Percentiles rank a stretch among this genome's conserved stretches.
These are phyloP conservation scores for Ochromonas danica DNA, from an alignment of 108 stramenopile species.

Conservation along the genomic window DNA sequence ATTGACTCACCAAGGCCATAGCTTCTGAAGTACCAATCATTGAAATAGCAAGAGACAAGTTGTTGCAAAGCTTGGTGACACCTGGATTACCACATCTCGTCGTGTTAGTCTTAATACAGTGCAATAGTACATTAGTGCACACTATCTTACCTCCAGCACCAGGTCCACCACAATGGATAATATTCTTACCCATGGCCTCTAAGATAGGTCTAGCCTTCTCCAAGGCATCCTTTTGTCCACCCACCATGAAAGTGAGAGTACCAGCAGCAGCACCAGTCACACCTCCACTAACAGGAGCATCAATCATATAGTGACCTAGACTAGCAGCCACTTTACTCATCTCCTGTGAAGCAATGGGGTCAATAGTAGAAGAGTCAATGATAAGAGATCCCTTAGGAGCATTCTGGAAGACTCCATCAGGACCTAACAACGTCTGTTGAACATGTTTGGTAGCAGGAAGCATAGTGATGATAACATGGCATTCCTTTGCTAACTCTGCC, in stretches of 20 bases:
- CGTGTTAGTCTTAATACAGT: not conserved
- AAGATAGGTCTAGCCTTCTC: slow-evolving; percentile 59
- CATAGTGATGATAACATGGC: slow-evolving; percentile 68
- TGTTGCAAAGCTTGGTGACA: slow-evolving; percentile 87
- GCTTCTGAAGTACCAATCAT: slow-evolving; percentile 89
- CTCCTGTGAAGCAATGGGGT: slow-evolving; percentile 56
- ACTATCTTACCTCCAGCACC: slow-evolving; percentile 73
- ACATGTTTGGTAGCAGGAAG: slow-evolving; percentile 64
- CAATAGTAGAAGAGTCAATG: slow-evolving; percentile 76
- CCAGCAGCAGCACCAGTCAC: slow-evolving; percentile 77
- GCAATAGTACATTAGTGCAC: too few species aligned
- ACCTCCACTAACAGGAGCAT: slow-evolving; percentile 92
- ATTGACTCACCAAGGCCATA: slow-evolving; percentile 65
- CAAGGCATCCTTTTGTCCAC: slow-evolving; percentile 60
- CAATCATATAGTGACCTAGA: slow-evolving; percentile 42
- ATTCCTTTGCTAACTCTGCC: slow-evolving; percentile 40
- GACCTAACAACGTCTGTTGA: slow-evolving; percentile 50
- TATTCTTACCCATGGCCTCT: slow-evolving; percentile 69
- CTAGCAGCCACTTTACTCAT: slow-evolving; percentile 43
- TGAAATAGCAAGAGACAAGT: slow-evolving; percentile 79
- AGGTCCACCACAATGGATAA: slow-evolving; percentile 70
- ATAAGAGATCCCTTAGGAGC: slow-evolving; percentile 50
- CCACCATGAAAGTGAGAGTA: slow-evolving; percentile 90
- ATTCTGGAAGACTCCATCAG: slow-evolving; percentile 37
- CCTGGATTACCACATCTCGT: not conserved